Base-by-base conservation (phyloP, 768 basidiomycete species). In the Phlebiopsis flavidoalba region DNA sequence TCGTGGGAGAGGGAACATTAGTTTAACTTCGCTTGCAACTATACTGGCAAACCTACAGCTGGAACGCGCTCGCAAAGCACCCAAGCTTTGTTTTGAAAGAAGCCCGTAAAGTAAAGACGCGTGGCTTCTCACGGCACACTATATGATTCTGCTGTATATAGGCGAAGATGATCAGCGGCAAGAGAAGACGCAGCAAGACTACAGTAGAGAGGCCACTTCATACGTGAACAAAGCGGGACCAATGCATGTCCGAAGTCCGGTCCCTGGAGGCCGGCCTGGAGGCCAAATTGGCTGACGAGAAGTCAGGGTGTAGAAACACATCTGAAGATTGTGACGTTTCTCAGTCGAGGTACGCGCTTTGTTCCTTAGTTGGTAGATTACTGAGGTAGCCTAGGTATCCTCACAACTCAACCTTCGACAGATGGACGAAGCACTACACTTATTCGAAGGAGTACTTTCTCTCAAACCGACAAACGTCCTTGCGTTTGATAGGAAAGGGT, bases 401-500 rank as follows among this genome's bases (percentile, higher is more conserved):
- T 94, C 58, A n/a, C 86, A 90, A 71, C 77, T 98, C 19, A 88
- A 92, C 1, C 86, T 83, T 4, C 83, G 91, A 21, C 82, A 86
- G 15, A 84, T 93, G 79, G 88, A 95, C 40, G 87, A 92, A 61
- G 95, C 95, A 0, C 74, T 88, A 65, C 82, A 86, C 19, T 84
- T 88, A 1, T 95, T 97, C 66, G 91, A 96, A 14, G 82, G 81
- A 24, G 87, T 96, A 10, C 79, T 98, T 8, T 77, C 77, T 1
- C 79, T 84, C 63, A 89, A 89, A 67, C 91, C 95, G 0, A 91
- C 87, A 17, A 96, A 98, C 69, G 70, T 97, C 5, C 84, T 95
- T 37, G 95, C 95, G 0, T 77, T n/a, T 96, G 5, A 78, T 94
- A 8, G 95, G 94, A 58, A 93, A 95, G 78, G n/a, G 93, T 89